Evolutionary conservation across 257 asterid species (phyloP).

Genomic region (Catharanthus roseus): DNA sequence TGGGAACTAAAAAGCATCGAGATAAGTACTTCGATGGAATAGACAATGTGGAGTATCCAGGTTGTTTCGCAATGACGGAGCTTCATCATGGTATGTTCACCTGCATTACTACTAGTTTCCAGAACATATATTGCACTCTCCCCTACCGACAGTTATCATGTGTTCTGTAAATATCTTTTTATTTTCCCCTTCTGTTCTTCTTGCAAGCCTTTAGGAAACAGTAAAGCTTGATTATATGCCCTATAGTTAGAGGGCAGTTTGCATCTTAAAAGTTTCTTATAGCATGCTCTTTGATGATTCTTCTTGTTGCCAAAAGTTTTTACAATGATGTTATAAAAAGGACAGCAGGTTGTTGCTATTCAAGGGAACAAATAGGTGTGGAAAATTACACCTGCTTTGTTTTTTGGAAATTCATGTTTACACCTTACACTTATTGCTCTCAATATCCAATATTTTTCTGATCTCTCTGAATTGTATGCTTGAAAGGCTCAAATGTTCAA

Average conservation of each 20-base stretch:
- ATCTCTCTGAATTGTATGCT: slow-evolving; percentile 15
- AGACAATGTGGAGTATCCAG: slow-evolving; percentile 81
- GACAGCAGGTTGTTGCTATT: background rate
- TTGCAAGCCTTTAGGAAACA: background rate
- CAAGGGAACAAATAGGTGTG: background rate
- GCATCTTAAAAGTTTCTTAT: background rate
- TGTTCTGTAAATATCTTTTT: background rate
- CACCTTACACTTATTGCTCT: background rate
- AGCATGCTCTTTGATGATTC: background rate
- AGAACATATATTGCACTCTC: background rate
- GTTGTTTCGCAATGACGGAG: slow-evolving; percentile 98
- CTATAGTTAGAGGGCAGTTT: background rate
- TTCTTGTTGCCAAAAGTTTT: background rate
- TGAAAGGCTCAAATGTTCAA: slow-evolving; percentile 88
- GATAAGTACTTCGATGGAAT: slow-evolving; percentile 83
- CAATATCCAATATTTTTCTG: slow-evolving; percentile 9
- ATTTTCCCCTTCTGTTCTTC: background rate
- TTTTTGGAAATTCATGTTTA: background rate
- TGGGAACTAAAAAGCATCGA: slow-evolving; percentile 88
- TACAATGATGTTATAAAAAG: background rate
- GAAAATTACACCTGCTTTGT: background rate
- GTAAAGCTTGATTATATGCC: background rate
- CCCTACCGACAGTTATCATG: background rate
- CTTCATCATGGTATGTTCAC: slow-evolving; percentile 80
- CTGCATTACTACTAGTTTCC: background rate